Conservation (phyloP, 139 green algal genomes). For the Mesostigma viride region DNA sequence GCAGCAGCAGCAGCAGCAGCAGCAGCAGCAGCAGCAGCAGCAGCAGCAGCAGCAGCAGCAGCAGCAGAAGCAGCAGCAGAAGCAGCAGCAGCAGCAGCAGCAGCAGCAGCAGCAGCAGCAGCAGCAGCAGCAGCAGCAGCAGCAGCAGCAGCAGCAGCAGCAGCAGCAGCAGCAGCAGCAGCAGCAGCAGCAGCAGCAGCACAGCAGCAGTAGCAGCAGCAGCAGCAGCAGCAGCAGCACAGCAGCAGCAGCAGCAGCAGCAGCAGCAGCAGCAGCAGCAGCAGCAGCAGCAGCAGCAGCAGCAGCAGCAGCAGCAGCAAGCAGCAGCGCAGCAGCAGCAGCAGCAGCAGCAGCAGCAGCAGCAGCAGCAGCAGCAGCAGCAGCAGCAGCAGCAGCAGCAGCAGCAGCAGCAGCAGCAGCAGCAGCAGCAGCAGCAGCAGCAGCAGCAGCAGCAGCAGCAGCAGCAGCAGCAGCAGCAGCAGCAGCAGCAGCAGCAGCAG, state of each 20-base stretch:
- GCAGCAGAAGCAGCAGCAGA: no score
- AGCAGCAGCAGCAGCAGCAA: not conserved
- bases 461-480: not conserved
- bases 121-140: not conserved
- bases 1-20: not conserved
- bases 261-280: not conserved
- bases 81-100: no score
- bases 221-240: no score
- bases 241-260: no score
- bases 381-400: not conserved
- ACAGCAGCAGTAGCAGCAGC: no score
- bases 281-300: not conserved
- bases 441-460: not conserved
- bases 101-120: not conserved
- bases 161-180: constrained; percentile 1
- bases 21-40: constrained; percentile 1
- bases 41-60: not conserved
- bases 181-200: not conserved
- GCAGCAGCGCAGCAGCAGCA: no score
- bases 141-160: not conserved
- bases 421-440: constrained; percentile 1
- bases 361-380: not conserved
- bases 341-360: not conserved
- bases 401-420: not conserved
- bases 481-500: not conserved